Conservation (phyloP, 495 filamentous ascomycete genomes). For the Podospora sp. region DNA sequence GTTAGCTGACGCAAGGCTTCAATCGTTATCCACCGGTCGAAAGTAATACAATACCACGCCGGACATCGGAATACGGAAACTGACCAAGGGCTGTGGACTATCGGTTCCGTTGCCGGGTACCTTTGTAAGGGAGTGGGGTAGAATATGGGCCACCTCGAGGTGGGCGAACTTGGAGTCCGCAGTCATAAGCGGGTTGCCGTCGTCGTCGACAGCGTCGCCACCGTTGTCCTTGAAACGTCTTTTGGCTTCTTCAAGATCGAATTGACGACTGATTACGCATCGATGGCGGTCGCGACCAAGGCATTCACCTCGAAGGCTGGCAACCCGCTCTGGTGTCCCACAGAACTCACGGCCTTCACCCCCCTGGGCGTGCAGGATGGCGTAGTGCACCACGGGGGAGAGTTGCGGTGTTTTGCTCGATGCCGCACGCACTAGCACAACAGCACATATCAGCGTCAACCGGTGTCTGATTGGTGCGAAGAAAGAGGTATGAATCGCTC, state of each 20-base stretch:
- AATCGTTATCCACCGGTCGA: background rate
- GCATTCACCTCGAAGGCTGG: slow-evolving; percentile 29
- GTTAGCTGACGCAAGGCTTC: background rate
- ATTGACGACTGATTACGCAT: slow-evolving; percentile 33
- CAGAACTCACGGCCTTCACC: slow-evolving; percentile 21
- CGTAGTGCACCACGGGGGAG: slow-evolving; percentile 27
- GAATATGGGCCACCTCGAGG: slow-evolving; percentile 34
- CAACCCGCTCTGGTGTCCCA: slow-evolving; percentile 28
- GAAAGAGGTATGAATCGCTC: no score
- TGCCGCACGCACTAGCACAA: slow-evolving; percentile 30
- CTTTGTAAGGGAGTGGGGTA: slow-evolving; percentile 34
- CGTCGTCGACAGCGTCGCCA: slow-evolving; percentile 28
- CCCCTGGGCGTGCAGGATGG: slow-evolving; percentile 25
- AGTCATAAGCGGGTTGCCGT: slow-evolving; percentile 25
- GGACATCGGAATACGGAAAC: slow-evolving; percentile 1
- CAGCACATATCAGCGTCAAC: slow-evolving; percentile 23
- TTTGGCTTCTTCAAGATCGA: slow-evolving; percentile 29
- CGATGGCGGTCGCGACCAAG: slow-evolving; percentile 36
- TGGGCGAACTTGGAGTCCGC: slow-evolving; percentile 21
- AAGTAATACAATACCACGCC: no score
- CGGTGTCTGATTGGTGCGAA: no score
- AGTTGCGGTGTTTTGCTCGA: slow-evolving; percentile 31
- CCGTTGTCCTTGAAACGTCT: slow-evolving; percentile 21
- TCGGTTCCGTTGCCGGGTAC: slow-evolving; percentile 16
- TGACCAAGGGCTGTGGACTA: background rate